Evolutionary conservation across 2,329 filamentous ascomycete species (phyloP).

Genomic region (Phoma herbarum): DNA sequence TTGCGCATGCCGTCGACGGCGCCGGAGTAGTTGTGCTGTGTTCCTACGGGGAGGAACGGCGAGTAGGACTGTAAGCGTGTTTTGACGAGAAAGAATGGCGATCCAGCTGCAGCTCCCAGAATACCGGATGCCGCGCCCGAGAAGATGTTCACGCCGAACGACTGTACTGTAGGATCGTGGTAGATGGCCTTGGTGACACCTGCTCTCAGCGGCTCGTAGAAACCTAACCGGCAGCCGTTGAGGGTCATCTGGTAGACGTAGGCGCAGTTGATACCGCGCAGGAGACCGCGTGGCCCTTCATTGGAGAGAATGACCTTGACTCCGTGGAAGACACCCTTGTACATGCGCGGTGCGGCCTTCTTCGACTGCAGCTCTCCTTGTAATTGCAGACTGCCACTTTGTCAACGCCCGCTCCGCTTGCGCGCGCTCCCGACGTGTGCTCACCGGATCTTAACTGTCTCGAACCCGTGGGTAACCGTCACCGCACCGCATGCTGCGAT

Average conservation of each 20-base stretch:
- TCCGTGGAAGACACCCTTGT: slow-evolving; percentile 90
- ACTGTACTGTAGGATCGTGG: slow-evolving; percentile 78
- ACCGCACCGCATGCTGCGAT: slow-evolving; percentile 97
- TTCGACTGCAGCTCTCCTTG: slow-evolving; percentile 94
- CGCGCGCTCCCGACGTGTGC: slow-evolving; percentile 32
- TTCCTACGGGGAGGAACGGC: slow-evolving; percentile 90
- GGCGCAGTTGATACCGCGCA: slow-evolving; percentile 89
- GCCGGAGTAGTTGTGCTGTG: slow-evolving; percentile 92
- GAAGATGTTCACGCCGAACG: slow-evolving; percentile 90
- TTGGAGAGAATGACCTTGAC: slow-evolving; percentile 89
- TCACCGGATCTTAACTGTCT: slow-evolving; percentile 97
- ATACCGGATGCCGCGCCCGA: slow-evolving; percentile 89
- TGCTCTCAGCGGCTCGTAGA: slow-evolving; percentile 93
- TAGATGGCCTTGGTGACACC: slow-evolving; percentile 74
- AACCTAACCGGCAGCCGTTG: slow-evolving; percentile 94
- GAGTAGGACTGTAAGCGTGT: slow-evolving; percentile 94
- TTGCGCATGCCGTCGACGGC: slow-evolving; percentile 82
- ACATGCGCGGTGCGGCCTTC: slow-evolving; percentile 83
- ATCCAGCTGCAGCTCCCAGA: slow-evolving; percentile 89
- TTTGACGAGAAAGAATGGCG: slow-evolving; percentile 97
- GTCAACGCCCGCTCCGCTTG: slow-evolving; percentile 29
- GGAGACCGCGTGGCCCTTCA: slow-evolving; percentile 84
- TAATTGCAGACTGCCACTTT: slow-evolving; percentile 77
- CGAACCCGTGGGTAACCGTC: slow-evolving; percentile 96
- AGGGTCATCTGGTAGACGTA: slow-evolving; percentile 97